These are phyloP conservation scores for Globisporangium solare DNA, from an alignment of 352 stramenopile genomes.

Conservation along the genomic window DNA sequence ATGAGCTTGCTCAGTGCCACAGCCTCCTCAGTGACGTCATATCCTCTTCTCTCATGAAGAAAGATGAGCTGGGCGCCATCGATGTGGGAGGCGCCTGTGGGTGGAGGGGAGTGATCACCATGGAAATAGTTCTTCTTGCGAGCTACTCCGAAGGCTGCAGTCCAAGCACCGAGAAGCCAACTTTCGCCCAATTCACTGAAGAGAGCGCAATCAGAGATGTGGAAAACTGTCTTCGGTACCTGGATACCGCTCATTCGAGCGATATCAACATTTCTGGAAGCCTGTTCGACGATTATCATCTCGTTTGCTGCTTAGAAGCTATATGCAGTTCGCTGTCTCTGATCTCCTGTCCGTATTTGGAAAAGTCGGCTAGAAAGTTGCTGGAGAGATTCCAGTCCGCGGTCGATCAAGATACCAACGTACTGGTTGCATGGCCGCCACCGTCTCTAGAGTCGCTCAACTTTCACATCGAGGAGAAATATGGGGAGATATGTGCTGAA, in stretches of 20 bases:
- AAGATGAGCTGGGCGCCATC: slow-evolving; percentile 4
- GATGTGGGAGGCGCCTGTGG: slow-evolving; percentile 49
- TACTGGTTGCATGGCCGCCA: slow-evolving; percentile 14
- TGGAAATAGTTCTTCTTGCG: slow-evolving; percentile 41
- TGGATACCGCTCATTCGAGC: slow-evolving; percentile 4
- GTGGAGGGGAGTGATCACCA: slow-evolving; percentile 52
- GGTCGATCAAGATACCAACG: background rate
- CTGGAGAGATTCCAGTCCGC: slow-evolving; percentile 24
- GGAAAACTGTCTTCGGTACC: slow-evolving; percentile 37
- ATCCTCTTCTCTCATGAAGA: slow-evolving; percentile 7
- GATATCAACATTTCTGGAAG: slow-evolving; percentile 6
- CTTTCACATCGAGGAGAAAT: slow-evolving; percentile 4
- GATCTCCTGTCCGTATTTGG: slow-evolving; percentile 40
- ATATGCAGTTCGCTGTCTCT: slow-evolving; percentile 51
- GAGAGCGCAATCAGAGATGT: slow-evolving; percentile 39
- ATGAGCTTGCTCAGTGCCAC: slow-evolving; percentile 22
- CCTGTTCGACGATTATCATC: slow-evolving; percentile 31
- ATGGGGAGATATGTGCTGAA: background rate
- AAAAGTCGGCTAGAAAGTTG: slow-evolving; percentile 31
- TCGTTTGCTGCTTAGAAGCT: slow-evolving; percentile 40
- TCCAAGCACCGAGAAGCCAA: slow-evolving; percentile 1
- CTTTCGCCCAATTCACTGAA: slow-evolving; percentile 19
- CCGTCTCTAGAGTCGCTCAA: slow-evolving; percentile 23
- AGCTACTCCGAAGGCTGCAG: slow-evolving; percentile 23
- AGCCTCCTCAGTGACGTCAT: slow-evolving; percentile 19